These are phyloP conservation scores for Aureobasidium sp. DNA, from an alignment of 2,329 filamentous ascomycete genomes.

Conservation along the genomic window DNA sequence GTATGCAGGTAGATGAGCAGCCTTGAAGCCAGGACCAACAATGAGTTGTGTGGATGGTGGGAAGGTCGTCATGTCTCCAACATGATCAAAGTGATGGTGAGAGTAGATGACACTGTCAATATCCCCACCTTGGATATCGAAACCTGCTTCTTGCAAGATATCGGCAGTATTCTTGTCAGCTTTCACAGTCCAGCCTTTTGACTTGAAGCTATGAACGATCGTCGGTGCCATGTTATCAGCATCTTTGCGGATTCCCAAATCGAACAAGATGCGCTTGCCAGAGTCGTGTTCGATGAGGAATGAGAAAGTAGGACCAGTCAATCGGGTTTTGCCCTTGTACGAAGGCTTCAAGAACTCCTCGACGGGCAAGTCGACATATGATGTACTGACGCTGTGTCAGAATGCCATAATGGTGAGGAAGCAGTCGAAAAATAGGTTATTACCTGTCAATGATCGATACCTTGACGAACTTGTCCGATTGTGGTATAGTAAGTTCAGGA, in stretches of 20 bases:
- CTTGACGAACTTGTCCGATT: slow-evolving; percentile 26
- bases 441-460: slow-evolving; percentile 32
- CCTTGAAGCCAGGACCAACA: slow-evolving; percentile 43
- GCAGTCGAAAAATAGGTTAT: neutral
- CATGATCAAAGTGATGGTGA: slow-evolving; percentile 27
- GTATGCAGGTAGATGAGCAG: slow-evolving; percentile 37
- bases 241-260: slow-evolving; percentile 43
- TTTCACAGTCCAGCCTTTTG: slow-evolving; percentile 30
- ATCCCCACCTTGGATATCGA: slow-evolving; percentile 31
- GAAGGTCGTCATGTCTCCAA: slow-evolving; percentile 37
- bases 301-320: slow-evolving; percentile 36
- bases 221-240: slow-evolving; percentile 33
- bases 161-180: slow-evolving; percentile 39
- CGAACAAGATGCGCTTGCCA: slow-evolving; percentile 38
- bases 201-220: slow-evolving; percentile 26
- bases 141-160: slow-evolving; percentile 34
- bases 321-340: slow-evolving; percentile 32
- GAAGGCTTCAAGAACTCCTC: slow-evolving; percentile 31
- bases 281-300: slow-evolving; percentile 44
- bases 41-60: slow-evolving; percentile 36
- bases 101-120: slow-evolving; percentile 29
- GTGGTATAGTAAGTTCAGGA: slow-evolving; percentile 28
- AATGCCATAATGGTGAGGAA: neutral
- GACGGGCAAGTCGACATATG: slow-evolving; percentile 27
- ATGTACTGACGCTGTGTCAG: slow-evolving; percentile 23